A percentile compares a stretch with the other conserved stretches of the same genome.
Evolutionary conservation across 2,329 filamentous ascomycete genomes (phyloP).

Genomic region (Orbilia oligospora): DNA sequence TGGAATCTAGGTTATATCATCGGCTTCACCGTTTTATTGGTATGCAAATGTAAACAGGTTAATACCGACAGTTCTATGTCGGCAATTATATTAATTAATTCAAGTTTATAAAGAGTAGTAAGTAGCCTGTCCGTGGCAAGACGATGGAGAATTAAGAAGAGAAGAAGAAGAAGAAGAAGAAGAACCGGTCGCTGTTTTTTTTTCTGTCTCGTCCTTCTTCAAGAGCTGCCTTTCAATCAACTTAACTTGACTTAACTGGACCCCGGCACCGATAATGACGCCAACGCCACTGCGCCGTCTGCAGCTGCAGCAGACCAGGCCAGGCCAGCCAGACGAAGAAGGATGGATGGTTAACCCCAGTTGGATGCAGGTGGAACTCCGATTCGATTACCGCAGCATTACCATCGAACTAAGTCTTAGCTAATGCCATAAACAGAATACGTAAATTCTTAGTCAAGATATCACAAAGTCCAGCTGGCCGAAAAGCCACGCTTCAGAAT

Average conservation of each 20-base stretch:
- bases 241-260: not conserved
- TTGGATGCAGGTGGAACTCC: too few species aligned
- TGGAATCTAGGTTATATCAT: conserved; percentile 4
- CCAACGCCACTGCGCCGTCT: conserved; percentile 15
- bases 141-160: not conserved
- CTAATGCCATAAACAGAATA: conserved; percentile 1
- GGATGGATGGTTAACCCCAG: too few species aligned
- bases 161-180: conserved; percentile 1
- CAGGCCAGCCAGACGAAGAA: not conserved
- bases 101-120: not conserved
- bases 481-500: not conserved
- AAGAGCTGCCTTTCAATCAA: not conserved
- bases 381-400: too few species aligned
- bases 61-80: not conserved
- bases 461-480: conserved; percentile 1
- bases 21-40: conserved; percentile 5
- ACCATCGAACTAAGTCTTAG: not conserved
- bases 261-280: conserved; percentile 33
- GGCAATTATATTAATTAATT: too few species aligned
- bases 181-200: not conserved
- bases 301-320: conserved; percentile 16
- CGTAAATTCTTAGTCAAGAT: conserved; percentile 18
- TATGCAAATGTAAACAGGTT: not conserved
- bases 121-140: conserved; percentile 1
- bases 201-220: too few species aligned